Percentiles rank a stretch among this genome's conserved stretches.
phyloP scores from a whole-genome alignment of 768 basidiomycete genomes.

The Mycena metata region DNA sequence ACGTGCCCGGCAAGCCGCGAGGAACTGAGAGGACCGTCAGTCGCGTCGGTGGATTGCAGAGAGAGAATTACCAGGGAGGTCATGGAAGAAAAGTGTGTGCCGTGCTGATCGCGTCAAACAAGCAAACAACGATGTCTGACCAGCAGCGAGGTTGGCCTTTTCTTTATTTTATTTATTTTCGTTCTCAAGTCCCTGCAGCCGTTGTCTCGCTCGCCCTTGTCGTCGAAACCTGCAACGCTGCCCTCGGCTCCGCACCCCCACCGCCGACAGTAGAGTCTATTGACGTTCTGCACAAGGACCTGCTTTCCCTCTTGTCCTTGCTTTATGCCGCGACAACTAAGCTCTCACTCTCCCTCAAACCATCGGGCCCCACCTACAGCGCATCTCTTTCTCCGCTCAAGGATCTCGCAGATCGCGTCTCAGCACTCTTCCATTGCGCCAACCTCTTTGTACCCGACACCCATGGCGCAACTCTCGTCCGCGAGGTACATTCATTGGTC shows the following conservation, averaged over 20 bases:
- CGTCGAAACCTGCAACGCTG: conserved; percentile 55
- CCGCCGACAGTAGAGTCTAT: conserved; percentile 47
- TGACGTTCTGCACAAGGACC: conserved; percentile 64
- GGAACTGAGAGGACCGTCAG: conserved; percentile 30
- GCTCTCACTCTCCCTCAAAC: conserved; percentile 73
- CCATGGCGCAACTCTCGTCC: conserved; percentile 63
- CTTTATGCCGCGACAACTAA: conserved; percentile 72
- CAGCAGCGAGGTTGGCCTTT: conserved; percentile 53
- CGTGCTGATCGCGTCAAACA: conserved; percentile 1
- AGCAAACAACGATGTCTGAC: conserved; percentile 50
- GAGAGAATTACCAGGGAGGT: not conserved
- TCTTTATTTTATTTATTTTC: conserved; percentile 6
- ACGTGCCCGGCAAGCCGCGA: conserved; percentile 36
- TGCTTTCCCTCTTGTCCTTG: conserved; percentile 69
- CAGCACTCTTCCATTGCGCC: conserved; percentile 65
- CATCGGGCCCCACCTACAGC: conserved; percentile 64
- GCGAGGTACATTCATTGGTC: conserved; percentile 58
- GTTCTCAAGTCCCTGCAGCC: conserved; percentile 40
- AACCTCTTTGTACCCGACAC: conserved; percentile 54
- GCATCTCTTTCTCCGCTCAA: conserved; percentile 66
- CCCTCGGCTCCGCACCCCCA: conserved; percentile 46
- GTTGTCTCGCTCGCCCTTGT: conserved; percentile 50
- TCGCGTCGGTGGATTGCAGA: conserved; percentile 27
- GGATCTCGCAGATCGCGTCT: conserved; percentile 64
- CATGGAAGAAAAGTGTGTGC: conserved; percentile 36